Base-by-base conservation (phyloP, 2,329 filamentous ascomycete genomes). In the Delphinella strobiligena region DNA sequence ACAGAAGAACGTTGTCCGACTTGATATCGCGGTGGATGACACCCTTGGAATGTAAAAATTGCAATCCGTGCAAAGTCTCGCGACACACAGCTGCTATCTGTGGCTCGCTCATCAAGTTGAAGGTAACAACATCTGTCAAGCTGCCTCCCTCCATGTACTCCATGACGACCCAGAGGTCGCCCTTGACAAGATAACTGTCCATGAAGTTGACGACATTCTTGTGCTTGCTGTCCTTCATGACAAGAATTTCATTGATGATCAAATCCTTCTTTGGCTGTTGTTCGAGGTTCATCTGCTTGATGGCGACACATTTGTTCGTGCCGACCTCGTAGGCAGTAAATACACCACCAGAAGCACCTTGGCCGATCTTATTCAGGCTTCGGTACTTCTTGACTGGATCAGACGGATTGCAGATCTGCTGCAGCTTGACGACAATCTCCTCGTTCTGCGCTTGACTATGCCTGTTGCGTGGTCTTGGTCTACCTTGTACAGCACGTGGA, bases 141-240 rank as follows among this genome's bases (percentile, higher is more conserved):
- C 87, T 95, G 47, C 91, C 91, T 44, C 91, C 91, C 61, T 98
- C 89, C 91, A 98, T 98, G 55, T 89, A 98, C 64, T 98, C 91
- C 91, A 98, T 98, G 24, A 96, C 86, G 1, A 98, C 91, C 91
- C 91, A 98, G 19, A 98, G 68, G 60, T 96, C 91, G 32, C 89
- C 84, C 10, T 77, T 75, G 42, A 88, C 82, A 9, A 98, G 70
- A 60, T 88, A 96, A 59, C 88, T 95, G 67, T 96, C 91, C 66
- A 96, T 89, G 62, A 96, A 98, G 62, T 98, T 98, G 63, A 98
- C 91, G 62, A 98, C 93, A 59, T 96, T 96, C 54, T 87, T 89
- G 59, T 98, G 91, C 43, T 85, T 91, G 69, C 88, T 95, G 54
- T 96, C 91, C 66, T 93, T 94, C 91, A 98, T 98, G 43, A 98